Evolutionary conservation across 768 basidiomycete species (phyloP).

Genomic region (Steccherinum ochraceum): DNA sequence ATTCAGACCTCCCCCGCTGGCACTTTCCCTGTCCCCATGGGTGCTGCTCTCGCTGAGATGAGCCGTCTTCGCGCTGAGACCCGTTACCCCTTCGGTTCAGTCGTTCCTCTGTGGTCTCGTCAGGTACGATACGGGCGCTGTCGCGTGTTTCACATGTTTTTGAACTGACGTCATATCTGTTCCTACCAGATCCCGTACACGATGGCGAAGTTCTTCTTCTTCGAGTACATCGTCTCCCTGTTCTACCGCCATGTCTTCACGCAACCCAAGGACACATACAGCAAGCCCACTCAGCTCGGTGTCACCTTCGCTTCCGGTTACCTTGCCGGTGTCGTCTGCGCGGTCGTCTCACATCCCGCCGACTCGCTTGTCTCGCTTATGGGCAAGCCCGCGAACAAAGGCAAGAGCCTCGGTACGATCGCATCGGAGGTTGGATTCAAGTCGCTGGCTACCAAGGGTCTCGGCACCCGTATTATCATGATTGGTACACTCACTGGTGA

Average conservation of each 20-base stretch:
- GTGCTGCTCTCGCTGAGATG: constrained; percentile 70
- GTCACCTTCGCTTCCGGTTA: constrained; percentile 89
- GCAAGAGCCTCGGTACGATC: constrained; percentile 69
- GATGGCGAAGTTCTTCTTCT: constrained; percentile 99
- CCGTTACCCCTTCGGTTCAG: constrained; percentile 79
- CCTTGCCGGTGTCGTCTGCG: constrained; percentile 93
- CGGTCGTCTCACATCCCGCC: constrained; percentile 93
- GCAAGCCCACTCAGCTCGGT: constrained; percentile 81
- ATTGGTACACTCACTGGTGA: constrained; percentile 36
- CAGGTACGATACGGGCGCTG: constrained; percentile 43
- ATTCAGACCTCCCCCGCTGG: constrained; percentile 74
- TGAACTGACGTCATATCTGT: no score
- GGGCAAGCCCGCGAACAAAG: constrained; percentile 83
- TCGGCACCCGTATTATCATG: constrained; percentile 84
- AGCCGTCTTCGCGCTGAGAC: constrained; percentile 58
- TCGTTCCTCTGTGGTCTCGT: constrained; percentile 84
- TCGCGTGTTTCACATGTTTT: not conserved
- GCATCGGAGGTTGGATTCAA: constrained; percentile 62
- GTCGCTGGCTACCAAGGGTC: constrained; percentile 74
- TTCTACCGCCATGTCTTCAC: constrained; percentile 89
- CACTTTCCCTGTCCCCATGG: constrained; percentile 74
- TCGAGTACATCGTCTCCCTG: constrained; percentile 78
- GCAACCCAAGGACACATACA: constrained; percentile 68
- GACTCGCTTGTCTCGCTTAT: constrained; percentile 91
- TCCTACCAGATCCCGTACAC: constrained; percentile 83